Evolutionary conservation across 495 filamentous ascomycete species (phyloP), one percentile per base, ranked within the genome.

Genomic region (Neurospora sp.): DNA sequence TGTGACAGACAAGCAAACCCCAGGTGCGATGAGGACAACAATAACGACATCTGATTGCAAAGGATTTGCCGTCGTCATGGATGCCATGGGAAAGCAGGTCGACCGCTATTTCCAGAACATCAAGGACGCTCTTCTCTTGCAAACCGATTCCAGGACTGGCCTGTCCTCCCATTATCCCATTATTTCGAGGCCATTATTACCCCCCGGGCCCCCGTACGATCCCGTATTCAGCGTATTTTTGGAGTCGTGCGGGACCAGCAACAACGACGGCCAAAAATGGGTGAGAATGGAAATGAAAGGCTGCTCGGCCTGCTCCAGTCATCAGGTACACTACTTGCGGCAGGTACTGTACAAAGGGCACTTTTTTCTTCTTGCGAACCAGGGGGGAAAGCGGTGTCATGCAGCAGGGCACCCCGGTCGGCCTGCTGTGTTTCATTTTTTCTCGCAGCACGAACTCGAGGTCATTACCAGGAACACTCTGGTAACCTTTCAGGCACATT

Each of bases 341-440:
- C 71, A 69, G 39, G 74, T 76, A 75, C 75, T 69, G 72, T 73
- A 73, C 73, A 53, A 68, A 71, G 35, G 48, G 48, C 48, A 65
- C 53, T 20, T 46, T 46, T 20, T n/a, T 20, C 42, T 59, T 74
- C 40, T 70, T 40, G 48, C 68, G 35, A 69, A 73, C 73, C 74
- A 76, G 78, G 79, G 77, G 53, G 53, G 75, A 48, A 40, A 69
- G 76, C 77, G 72, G 74, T 78, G 73, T 75, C 73, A 70, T 65
- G 69, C 40, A 73, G 73, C 77, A 76, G 74, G 78, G 76, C 39
- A 68, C 46, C 74, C 79, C 71, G 71, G 76, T 73, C 37, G 41
- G 69, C 70, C 68, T 74, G 71, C 74, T 72, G 78, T 75, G 78
- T 81, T 80, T 80, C 77, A 79, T 79, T 79, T 78, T 78, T 53